Percentiles rank a stretch among this genome's conserved stretches.
Evolutionary conservation across 768 basidiomycete genomes (phyloP).

Genomic region (Tylopilus sp.): DNA sequence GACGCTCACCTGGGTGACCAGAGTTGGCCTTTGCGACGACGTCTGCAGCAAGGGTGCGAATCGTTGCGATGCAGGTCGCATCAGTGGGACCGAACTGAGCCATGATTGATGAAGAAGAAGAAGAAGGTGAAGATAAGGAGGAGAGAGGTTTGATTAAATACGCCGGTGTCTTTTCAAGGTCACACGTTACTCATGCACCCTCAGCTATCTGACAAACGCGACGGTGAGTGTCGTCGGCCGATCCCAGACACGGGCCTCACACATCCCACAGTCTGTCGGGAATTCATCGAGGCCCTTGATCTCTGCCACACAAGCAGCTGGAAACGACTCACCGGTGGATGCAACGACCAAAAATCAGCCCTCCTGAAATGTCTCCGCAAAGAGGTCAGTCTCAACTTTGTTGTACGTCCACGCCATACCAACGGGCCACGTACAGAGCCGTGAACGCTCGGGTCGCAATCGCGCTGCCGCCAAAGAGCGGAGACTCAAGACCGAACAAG

Average conservation of each 20-base stretch:
- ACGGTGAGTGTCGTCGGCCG: constrained; percentile 37
- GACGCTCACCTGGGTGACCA: constrained; percentile 72
- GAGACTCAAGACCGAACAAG: constrained; percentile 54
- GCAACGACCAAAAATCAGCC: constrained; percentile 64
- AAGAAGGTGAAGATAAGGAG: constrained; percentile 8
- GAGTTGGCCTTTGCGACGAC: constrained; percentile 87
- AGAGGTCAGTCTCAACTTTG: constrained; percentile 48
- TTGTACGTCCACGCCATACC: not conserved
- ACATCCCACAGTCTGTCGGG: constrained; percentile 56
- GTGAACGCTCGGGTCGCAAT: constrained; percentile 57
- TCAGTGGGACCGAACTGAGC: constrained; percentile 44
- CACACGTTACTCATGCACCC: constrained; percentile 51
- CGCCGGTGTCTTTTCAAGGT: constrained; percentile 1
- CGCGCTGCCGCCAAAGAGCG: constrained; percentile 58
- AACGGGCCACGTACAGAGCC: constrained; percentile 43
- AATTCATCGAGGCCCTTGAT: constrained; percentile 75
- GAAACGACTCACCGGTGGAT: constrained; percentile 64
- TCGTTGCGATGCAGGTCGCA: constrained; percentile 62
- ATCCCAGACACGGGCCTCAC: constrained; percentile 5
- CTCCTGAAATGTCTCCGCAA: constrained; percentile 67
- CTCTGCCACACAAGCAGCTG: constrained; percentile 62
- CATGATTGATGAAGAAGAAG: constrained; percentile 31
- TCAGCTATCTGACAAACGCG: constrained; percentile 64
- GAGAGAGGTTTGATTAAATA: constrained; percentile 9
- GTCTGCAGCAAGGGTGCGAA: constrained; percentile 73